These are phyloP conservation scores for Chlamydomonas incerta DNA, from an alignment of 139 green algal genomes.

Conservation along the genomic window DNA sequence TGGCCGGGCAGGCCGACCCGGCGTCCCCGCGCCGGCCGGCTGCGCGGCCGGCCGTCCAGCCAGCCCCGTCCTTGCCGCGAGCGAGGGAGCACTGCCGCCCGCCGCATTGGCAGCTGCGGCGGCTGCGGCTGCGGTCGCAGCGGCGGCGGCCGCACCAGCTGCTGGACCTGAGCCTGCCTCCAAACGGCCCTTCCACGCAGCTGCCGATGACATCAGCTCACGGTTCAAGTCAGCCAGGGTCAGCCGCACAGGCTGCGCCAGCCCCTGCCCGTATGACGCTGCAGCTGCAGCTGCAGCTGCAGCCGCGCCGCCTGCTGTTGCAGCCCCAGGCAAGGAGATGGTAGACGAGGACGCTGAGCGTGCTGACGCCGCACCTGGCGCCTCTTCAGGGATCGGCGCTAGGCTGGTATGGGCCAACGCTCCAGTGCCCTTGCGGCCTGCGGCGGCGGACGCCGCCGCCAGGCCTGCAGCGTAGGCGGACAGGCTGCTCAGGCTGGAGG, in stretches of 20 bases:
- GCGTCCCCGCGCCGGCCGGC: no score
- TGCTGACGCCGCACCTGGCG: neutral
- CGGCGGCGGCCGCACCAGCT: neutral
- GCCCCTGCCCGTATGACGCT: neutral
- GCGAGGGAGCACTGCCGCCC: no score
- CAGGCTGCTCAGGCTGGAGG: conserved; percentile 11
- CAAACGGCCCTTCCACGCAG: neutral
- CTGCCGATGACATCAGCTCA: neutral
- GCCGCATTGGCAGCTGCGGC: no score
- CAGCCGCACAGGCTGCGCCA: conserved; percentile 1
- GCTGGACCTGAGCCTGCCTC: neutral
- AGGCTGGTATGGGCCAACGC: neutral
- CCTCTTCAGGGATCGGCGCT: neutral
- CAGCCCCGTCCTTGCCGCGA: no score
- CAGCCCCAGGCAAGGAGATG: neutral
- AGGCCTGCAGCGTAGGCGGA: neutral
- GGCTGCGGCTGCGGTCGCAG: no score
- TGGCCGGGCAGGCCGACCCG: no score
- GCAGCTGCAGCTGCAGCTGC: neutral
- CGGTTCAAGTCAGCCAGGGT: conserved; percentile 31
- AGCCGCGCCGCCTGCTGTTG: neutral
- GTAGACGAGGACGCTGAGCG: neutral
- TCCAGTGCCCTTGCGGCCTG: neutral
- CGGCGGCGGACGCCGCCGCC: neutral
- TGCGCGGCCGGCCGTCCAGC: no score